These are phyloP conservation scores for Amanita subjunquillea DNA, from an alignment of 768 basidiomycete species.

Conservation along the genomic window DNA sequence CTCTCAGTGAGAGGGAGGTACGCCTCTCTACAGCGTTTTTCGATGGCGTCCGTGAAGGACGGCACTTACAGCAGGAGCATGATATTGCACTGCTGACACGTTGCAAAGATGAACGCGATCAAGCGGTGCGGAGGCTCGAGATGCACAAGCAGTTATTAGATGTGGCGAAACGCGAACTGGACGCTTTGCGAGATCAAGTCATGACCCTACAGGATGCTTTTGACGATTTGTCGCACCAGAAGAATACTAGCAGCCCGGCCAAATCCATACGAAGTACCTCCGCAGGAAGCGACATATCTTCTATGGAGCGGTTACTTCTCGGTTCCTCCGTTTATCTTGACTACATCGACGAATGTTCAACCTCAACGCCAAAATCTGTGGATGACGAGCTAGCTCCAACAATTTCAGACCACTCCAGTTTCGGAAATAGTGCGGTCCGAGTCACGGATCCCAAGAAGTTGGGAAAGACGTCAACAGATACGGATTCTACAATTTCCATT, in stretches of 20 bases:
- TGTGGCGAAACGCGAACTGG: neutral
- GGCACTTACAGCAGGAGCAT: conserved; percentile 2
- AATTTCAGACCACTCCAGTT: conserved; percentile 30
- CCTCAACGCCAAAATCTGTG: neutral
- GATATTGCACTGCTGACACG: neutral
- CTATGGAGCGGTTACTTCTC: neutral
- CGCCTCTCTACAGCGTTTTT: neutral
- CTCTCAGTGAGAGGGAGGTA: neutral
- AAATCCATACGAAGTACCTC: neutral
- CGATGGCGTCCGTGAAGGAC: conserved; percentile 1
- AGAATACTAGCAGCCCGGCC: neutral
- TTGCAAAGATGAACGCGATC: neutral
- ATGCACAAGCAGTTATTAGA: neutral
- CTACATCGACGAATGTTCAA: neutral
- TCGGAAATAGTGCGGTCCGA: conserved; percentile 11
- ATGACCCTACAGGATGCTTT: neutral
- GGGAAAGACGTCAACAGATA: neutral
- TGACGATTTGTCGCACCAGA: neutral
- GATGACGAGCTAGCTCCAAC: conserved; percentile 17
- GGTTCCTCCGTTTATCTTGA: neutral
- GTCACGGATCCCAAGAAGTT: neutral
- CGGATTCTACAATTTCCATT: neutral
- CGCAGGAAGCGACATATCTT: neutral
- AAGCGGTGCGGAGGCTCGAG: neutral
- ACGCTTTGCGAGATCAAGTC: neutral